Evolutionary conservation across 2,329 filamentous ascomycete genomes (phyloP), one percentile per base, ranked within the genome.

Genomic region (Xylaria sp.): DNA sequence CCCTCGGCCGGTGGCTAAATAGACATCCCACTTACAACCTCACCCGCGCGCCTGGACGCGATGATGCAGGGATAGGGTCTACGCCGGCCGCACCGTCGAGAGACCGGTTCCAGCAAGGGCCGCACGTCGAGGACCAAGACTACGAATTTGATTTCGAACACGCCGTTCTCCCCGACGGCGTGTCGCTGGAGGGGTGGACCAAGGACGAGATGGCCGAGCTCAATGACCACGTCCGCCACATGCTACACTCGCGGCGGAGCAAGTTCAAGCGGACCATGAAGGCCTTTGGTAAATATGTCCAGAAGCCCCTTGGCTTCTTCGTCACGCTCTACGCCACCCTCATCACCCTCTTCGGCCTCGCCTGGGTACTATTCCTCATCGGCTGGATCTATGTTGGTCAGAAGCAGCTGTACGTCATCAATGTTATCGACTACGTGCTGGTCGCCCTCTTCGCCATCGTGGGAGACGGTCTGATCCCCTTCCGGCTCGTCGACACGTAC

Each of bases 331-430:
- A 97, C 79, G 93, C 93, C 9, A 90, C 87, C 0, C 84, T 95
- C 23, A 94, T 97, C 74, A 96, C 93, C 0, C 83, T 94, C 0
- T 97, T 97, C 74, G 93, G 93, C 75, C 84, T 95, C 13, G 92
- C 92, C 0, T 97, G 93, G 93, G 93, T 97, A 1, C 86, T 97
- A n/a, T 96, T 95, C 80, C 83, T 97, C 63, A 97, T 97, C 77
- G 92, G 90, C 57, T 97, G 93, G 93, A 93, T 96, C 77, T 94
- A 93, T 71, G 90, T 95, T 23, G 92, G 92, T 23, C 87, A 88
- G 36, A 84, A 86, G 74, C 91, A 95, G 77, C 81, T 88, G 3
- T 95, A 92, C 71, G 79, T 87, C 44, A 88, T 92, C 73, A 89
- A 92, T 69, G 80, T 92, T 58, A 92, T 93, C 71, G 90, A 93